phyloP scores from a whole-genome alignment of 179 eudicot genomes.

The Camellia oleifera region DNA sequence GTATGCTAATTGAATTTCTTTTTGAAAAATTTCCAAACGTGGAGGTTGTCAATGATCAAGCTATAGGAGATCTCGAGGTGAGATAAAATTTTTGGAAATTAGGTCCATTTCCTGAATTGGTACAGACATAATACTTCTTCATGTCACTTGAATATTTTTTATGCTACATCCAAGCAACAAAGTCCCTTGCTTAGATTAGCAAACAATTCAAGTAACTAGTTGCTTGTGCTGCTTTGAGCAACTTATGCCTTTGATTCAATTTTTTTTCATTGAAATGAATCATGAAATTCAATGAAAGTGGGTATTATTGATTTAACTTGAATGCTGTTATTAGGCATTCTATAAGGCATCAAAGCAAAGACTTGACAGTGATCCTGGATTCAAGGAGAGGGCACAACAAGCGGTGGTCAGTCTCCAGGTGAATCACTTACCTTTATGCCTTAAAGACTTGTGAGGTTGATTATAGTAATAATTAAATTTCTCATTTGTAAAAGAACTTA shows the following conservation, averaged over 20 bases:
- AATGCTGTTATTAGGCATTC: conserved; percentile 50
- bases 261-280: not conserved
- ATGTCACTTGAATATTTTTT: too few relatives aligned
- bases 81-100: conserved; percentile 10
- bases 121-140: not conserved
- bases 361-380: conserved; percentile 78
- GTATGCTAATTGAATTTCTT: conserved; percentile 88
- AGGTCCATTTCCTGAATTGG: not conserved
- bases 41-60: conserved; percentile 69
- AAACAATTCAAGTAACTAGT: conserved; percentile 11
- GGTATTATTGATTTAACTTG: conserved; percentile 11
- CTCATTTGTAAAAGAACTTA: not conserved
- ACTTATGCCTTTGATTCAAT: not conserved
- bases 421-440: conserved; percentile 13
- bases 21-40: conserved; percentile 68
- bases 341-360: conserved; percentile 88
- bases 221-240: not conserved
- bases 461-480: not conserved
- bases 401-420: conserved; percentile 98
- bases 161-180: too few relatives aligned
- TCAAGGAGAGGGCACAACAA: conserved; percentile 88
- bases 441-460: conserved; percentile 7
- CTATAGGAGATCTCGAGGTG: conserved; percentile 86
- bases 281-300: not conserved
- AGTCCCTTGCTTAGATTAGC: not conserved